Conservation (phyloP, 306 rosid species). For the Vigna unguiculata region DNA sequence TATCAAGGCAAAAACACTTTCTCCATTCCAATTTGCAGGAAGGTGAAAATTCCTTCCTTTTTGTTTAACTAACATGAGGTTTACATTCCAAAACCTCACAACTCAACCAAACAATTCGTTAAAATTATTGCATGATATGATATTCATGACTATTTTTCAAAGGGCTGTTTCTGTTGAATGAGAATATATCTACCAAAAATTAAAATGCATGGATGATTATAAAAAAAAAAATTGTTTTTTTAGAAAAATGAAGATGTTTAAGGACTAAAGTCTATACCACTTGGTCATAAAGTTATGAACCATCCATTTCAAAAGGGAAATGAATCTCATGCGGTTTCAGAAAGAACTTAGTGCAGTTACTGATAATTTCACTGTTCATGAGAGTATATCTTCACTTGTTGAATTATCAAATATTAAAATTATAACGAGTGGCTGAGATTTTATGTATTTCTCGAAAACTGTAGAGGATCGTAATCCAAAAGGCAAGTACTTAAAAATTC, state of each 20-base stretch:
- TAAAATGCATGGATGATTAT: background rate
- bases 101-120: background rate
- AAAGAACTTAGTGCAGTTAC: background rate
- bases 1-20: constrained; percentile 23
- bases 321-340: constrained; percentile 1
- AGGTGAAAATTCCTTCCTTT: background rate
- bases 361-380: background rate
- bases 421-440: background rate
- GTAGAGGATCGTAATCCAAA: background rate
- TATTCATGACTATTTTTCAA: background rate
- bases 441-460: background rate
- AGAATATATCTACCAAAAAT: background rate
- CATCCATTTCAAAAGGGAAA: background rate
- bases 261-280: background rate
- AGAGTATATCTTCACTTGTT: background rate
- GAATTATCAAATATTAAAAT: background rate
- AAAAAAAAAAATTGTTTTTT: background rate
- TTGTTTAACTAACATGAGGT: background rate
- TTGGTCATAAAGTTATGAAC: constrained; percentile 3
- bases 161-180: background rate
- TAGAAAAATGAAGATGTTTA: background rate
- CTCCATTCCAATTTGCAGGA: background rate
- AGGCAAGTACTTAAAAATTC: background rate
- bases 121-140: background rate
- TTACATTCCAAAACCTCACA: background rate